These are phyloP conservation scores for Bryoerythrophyllum caledonicum DNA, from an alignment of 225 moss, liverwort and hornwort species.

Conservation along the genomic window DNA sequence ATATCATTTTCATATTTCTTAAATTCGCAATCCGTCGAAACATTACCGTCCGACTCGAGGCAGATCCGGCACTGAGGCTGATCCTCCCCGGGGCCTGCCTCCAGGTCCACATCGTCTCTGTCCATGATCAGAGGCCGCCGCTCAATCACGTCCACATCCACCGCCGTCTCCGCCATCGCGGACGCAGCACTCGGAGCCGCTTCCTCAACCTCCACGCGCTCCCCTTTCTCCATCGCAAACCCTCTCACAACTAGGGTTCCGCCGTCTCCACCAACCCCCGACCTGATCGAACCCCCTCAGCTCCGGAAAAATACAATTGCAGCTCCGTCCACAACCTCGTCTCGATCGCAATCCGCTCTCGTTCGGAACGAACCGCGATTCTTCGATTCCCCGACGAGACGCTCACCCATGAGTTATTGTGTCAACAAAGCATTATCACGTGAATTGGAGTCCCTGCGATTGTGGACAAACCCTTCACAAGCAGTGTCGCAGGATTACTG, in stretches of 20 bases:
- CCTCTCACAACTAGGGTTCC: not conserved
- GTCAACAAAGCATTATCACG: too few species aligned
- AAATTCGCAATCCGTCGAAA: not conserved
- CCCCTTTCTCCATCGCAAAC: slow-evolving; percentile 35
- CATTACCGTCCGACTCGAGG: slow-evolving; percentile 53
- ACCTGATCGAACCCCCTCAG: not conserved
- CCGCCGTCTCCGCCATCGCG: slow-evolving; percentile 21
- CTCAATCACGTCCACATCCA: slow-evolving; percentile 36
- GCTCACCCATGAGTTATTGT: too few species aligned
- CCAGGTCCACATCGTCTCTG: slow-evolving; percentile 54
- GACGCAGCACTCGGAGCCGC: slow-evolving; percentile 21
- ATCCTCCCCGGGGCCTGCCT: slow-evolving; percentile 55
- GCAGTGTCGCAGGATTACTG: too few species aligned
- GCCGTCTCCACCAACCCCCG: not conserved
- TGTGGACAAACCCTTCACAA: too few species aligned
- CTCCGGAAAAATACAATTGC: not conserved
- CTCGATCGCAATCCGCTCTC: not conserved
- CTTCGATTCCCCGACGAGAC: not conserved
- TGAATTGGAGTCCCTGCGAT: too few species aligned
- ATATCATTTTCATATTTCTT: not conserved
- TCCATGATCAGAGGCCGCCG: slow-evolving; percentile 51
- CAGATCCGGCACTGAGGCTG: slow-evolving; percentile 67
- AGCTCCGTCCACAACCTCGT: not conserved
- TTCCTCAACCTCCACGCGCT: slow-evolving; percentile 23
- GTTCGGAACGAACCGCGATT: not conserved